Percentiles rank a stretch among this genome's conserved stretches.
phyloP scores from a whole-genome alignment of 257 asterid genomes.

The Solanum etuberosum region DNA sequence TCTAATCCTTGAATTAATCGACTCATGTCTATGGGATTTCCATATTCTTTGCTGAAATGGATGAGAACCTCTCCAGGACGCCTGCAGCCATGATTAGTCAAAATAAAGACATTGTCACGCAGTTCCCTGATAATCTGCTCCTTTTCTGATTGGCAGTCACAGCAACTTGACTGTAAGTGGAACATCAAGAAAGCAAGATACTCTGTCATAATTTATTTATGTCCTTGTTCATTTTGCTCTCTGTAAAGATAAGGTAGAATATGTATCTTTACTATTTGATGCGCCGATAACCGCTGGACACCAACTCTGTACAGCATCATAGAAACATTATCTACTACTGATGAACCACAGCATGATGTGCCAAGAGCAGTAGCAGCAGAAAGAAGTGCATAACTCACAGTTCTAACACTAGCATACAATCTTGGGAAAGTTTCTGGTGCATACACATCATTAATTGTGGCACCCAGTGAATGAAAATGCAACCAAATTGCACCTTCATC shows the following conservation, averaged over 20 bases:
- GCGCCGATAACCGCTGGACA: constrained; percentile 74
- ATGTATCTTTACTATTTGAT: constrained; percentile 75
- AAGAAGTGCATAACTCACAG: constrained; percentile 57
- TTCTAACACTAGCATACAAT: constrained; percentile 52
- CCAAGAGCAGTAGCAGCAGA: constrained; percentile 40
- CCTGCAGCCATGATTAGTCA: constrained; percentile 68
- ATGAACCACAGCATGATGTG: constrained; percentile 25
- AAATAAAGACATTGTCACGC: constrained; percentile 42
- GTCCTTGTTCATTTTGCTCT: constrained; percentile 21
- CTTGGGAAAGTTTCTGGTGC: constrained; percentile 47
- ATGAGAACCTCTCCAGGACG: constrained; percentile 51
- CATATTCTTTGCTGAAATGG: constrained; percentile 61
- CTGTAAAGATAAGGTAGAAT: constrained; percentile 55
- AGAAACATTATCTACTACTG: constrained; percentile 42
- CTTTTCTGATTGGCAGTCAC: constrained; percentile 47
- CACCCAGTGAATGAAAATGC: constrained; percentile 35
- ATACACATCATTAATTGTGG: constrained; percentile 31
- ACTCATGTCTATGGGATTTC: constrained; percentile 47
- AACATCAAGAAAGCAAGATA: constrained; percentile 74
- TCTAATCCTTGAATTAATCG: constrained; percentile 45
- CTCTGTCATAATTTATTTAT: constrained; percentile 55
- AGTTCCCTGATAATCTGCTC: constrained; percentile 41
- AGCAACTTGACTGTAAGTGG: constrained; percentile 68
- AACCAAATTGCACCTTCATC: constrained; percentile 71
- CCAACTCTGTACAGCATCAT: constrained; percentile 75